Percentiles rank a stretch among this genome's conserved stretches.
These are phyloP conservation scores for Syzygium aqueum DNA, from an alignment of 345 rosid genomes.

Conservation along the genomic window DNA sequence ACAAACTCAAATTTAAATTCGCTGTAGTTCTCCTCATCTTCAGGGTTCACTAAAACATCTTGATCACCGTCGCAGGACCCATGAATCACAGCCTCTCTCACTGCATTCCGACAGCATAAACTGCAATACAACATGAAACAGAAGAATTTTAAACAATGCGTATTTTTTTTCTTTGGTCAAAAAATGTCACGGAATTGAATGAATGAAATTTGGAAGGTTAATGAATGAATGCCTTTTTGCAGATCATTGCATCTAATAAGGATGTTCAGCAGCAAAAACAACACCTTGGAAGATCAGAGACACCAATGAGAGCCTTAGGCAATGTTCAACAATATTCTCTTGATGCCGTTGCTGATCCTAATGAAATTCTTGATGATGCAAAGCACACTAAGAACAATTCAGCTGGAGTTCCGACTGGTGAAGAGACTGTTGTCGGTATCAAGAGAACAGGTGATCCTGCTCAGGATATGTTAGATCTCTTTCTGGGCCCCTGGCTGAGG, in stretches of 20 bases:
- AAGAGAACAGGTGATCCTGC: conserved; percentile 31
- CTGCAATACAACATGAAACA: not conserved
- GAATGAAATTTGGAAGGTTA: not conserved
- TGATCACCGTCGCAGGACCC: not conserved
- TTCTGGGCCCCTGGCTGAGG: conserved; percentile 46
- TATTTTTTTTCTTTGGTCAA: too few species aligned
- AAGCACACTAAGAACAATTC: not conserved
- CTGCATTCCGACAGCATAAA: not conserved
- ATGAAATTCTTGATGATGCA: not conserved
- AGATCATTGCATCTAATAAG: conserved; percentile 27
- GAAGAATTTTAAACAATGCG: too few species aligned
- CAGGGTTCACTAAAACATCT: not conserved
- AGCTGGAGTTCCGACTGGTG: not conserved
- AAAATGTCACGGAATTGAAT: not conserved
- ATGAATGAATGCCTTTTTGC: conserved; percentile 7
- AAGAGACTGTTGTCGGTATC: conserved; percentile 1
- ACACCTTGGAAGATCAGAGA: not conserved
- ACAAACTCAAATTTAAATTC: not conserved
- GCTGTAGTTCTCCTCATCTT: not conserved
- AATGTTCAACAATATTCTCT: conserved; percentile 4
- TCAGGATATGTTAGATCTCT: conserved; percentile 46
- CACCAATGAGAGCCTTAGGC: not conserved
- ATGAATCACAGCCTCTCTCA: not conserved
- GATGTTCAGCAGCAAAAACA: conserved; percentile 2
- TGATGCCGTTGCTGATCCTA: not conserved